A percentile compares a stretch with the other conserved stretches of the same genome.
Evolutionary conservation across 2,329 filamentous ascomycete species (phyloP).

Genomic region (Penicillium sp.): DNA sequence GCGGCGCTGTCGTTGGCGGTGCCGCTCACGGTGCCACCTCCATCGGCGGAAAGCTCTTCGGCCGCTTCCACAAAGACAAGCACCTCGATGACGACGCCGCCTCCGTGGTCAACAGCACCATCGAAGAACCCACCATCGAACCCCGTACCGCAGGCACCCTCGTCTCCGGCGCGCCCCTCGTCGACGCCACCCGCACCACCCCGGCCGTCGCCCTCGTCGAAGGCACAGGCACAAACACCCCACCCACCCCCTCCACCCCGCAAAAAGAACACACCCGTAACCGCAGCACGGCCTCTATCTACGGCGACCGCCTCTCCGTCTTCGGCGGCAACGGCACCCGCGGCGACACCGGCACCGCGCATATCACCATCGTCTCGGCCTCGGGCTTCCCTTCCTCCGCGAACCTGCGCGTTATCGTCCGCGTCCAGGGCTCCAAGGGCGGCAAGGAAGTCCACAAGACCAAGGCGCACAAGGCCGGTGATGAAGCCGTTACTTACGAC

Average conservation of each 20-base stretch:
- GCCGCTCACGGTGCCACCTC: constrained; percentile 91
- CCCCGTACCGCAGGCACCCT: constrained; percentile 12
- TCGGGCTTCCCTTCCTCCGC: constrained; percentile 73
- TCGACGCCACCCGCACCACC: constrained; percentile 9
- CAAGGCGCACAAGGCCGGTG: constrained; percentile 75
- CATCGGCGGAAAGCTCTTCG: constrained; percentile 77
- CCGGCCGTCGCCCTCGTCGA: constrained; percentile 34
- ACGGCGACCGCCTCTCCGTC: constrained; percentile 55
- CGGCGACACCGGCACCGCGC: constrained; percentile 72
- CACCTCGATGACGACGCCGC: constrained; percentile 37
- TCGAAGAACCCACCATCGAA: constrained; percentile 26
- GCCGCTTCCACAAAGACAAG: constrained; percentile 55
- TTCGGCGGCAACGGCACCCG: constrained; percentile 46
- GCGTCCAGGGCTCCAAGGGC: constrained; percentile 66
- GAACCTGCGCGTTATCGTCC: constrained; percentile 77
- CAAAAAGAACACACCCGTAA: constrained; percentile 49
- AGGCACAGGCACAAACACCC: constrained; percentile 13
- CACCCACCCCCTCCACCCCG: constrained; percentile 26
- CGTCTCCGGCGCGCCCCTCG: background rate
- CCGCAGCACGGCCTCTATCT: constrained; percentile 53
- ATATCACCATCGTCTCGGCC: constrained; percentile 77
- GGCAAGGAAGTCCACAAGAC: constrained; percentile 86
- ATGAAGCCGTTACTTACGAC: constrained; percentile 69
- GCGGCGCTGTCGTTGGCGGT: constrained; percentile 76
- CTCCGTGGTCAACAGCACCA: constrained; percentile 26